Percentiles rank a stretch among this genome's conserved stretches.
phyloP scores from a whole-genome alignment of 2,329 filamentous ascomycete genomes.

The Acrocalymma vagum region DNA sequence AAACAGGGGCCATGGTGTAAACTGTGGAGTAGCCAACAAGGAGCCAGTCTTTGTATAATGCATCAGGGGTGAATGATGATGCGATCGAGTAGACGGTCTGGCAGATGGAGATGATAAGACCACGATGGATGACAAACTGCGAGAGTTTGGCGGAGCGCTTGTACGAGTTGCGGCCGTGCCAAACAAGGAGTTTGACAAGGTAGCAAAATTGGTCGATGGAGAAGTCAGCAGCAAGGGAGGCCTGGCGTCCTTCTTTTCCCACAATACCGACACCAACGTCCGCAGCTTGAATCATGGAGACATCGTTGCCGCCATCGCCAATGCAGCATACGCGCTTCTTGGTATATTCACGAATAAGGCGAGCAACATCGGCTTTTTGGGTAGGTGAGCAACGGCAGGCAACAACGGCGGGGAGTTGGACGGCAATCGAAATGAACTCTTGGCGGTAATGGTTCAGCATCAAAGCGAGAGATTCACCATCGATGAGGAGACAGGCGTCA shows the following conservation, averaged over 20 bases:
- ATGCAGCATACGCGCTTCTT: slow-evolving; percentile 98
- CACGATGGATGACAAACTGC: slow-evolving; percentile 98
- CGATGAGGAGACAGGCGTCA: slow-evolving; percentile 89
- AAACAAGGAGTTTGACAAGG: slow-evolving; percentile 94
- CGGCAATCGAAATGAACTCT: slow-evolving; percentile 88
- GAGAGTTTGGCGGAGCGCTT: slow-evolving; percentile 94
- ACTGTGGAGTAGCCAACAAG: slow-evolving; percentile 96
- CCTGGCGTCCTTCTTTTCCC: slow-evolving; percentile 95
- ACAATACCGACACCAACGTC: slow-evolving; percentile 98
- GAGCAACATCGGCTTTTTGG: slow-evolving; percentile 94
- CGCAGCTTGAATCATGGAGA: slow-evolving; percentile 98
- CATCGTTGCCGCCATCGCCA: slow-evolving; percentile 97
- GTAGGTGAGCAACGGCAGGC: slow-evolving; percentile 97
- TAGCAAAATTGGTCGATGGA: slow-evolving; percentile 96
- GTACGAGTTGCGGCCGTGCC: slow-evolving; percentile 98
- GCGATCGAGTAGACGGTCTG: slow-evolving; percentile 98
- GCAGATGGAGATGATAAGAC: slow-evolving; percentile 92
- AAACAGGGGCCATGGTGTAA: slow-evolving; percentile 92
- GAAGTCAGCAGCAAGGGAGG: slow-evolving; percentile 94
- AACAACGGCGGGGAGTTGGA: slow-evolving; percentile 88
- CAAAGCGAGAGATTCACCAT: slow-evolving; percentile 87
- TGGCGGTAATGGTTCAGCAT: slow-evolving; percentile 83
- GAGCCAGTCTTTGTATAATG: slow-evolving; percentile 93
- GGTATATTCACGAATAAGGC: slow-evolving; percentile 87
- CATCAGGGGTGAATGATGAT: slow-evolving; percentile 89